Evolutionary conservation across 73 alveolate genomes (phyloP), one percentile per base, ranked within the genome.

Genomic region (Symbiodinium pilosum): DNA sequence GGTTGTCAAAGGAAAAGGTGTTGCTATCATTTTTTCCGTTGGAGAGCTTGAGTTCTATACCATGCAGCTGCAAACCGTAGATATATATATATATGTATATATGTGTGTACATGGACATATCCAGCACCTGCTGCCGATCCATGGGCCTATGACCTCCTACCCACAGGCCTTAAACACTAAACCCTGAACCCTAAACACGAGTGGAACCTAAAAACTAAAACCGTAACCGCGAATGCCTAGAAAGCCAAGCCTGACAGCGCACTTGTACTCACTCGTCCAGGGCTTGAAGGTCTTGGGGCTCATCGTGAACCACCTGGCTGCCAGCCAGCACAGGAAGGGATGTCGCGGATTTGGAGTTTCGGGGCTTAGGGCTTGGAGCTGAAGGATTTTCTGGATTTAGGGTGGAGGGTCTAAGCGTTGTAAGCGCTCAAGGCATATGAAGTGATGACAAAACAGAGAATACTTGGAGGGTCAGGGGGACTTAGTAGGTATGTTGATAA

Each of bases 271-370:
- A 34, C 75, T 56, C 9, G 36, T 16, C 75, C 75, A 56, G 36
- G 75, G 75, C 75, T 56, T 56, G 38, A 11, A 56, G 26, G 32
- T 56, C 75, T 56, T 56, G 36, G 75, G 75, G 75, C 26, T 20
- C 75, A 56, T 56, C 36, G 75, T 56, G 75, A 56, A 56, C 75
- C 75, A 56, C 75, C 75, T 56, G 75, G 75, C 75, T 47, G 14
- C 59, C 6, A 30, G 32, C 36, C 75, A 56, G 0, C 6, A 21
- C 75, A 21, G 11, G 0, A 34, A 14, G 21, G 6, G 14, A 14
- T 6, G 59, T 47, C 14, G 6, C 6, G 59, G 75, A 34, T 56
- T 2, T 56, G 26, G 75, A 34, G 75, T 26, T 56, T 56, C 0
- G 2, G 75, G 75, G n/a, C 21, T 51, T 51, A 51, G 68, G 68